phyloP scores from a whole-genome alignment of 192 early-diverging fungal species.

The Helicostylum pulchrum region DNA sequence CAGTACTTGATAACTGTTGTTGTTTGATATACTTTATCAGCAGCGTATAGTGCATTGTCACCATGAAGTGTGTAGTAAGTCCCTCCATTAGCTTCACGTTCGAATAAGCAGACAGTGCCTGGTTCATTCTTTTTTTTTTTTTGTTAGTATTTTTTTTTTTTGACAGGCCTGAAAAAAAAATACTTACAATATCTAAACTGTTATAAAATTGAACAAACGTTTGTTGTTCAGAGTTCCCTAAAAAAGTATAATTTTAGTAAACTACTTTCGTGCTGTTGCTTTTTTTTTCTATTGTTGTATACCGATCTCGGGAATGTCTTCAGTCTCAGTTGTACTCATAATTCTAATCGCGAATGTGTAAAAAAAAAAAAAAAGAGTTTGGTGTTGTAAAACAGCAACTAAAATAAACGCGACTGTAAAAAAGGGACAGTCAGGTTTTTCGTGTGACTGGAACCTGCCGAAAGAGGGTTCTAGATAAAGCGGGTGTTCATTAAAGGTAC shows the following conservation, averaged over 20 bases:
- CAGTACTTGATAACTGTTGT: conserved; percentile 87
- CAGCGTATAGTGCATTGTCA: conserved; percentile 86
- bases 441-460: no score
- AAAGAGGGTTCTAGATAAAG: no score
- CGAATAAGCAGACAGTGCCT: conserved; percentile 67
- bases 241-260: not conserved
- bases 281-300: not conserved
- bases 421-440: no score
- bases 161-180: not conserved
- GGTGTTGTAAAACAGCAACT: no score
- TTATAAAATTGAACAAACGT: conserved; percentile 57
- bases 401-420: no score
- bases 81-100: conserved; percentile 54
- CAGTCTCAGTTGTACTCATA: not conserved
- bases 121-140: conserved; percentile 41
- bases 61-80: conserved; percentile 91
- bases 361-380: no score
- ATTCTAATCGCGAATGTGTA: no score
- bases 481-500: no score
- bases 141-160: not conserved
- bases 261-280: not conserved
- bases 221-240: conserved; percentile 51
- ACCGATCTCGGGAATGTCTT: conserved; percentile 21
- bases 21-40: conserved; percentile 86
- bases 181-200: not conserved